A percentile compares a stretch with the other conserved stretches of the same genome.
phyloP scores from a whole-genome alignment of 2,329 filamentous ascomycete genomes.

The Ophiostoma triangulosporum region DNA sequence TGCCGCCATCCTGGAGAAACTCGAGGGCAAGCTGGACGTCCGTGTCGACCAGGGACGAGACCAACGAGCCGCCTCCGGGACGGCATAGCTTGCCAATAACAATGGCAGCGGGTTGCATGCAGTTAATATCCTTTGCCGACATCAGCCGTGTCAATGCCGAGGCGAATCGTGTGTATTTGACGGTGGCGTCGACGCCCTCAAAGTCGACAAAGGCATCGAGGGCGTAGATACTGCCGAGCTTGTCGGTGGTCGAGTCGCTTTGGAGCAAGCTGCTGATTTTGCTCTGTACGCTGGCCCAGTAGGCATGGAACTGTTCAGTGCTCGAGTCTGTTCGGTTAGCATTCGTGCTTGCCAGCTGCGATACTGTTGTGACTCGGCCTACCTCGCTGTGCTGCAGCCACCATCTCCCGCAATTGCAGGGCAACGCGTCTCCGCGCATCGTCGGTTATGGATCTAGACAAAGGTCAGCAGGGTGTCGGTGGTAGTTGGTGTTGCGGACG shows the following conservation, averaged over 20 bases:
- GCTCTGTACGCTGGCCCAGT: conserved; percentile 43
- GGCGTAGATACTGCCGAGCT: conserved; percentile 81
- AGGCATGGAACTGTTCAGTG: conserved; percentile 58
- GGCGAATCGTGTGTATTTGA: conserved; percentile 89
- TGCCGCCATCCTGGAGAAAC: conserved; percentile 88
- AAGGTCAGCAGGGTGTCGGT: not conserved
- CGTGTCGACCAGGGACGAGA: conserved; percentile 89
- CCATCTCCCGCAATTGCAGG: conserved; percentile 40
- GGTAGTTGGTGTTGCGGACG: conserved; percentile 1
- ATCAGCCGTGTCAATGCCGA: conserved; percentile 80
- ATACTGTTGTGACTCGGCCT: conserved; percentile 10
- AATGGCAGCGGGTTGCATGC: conserved; percentile 80
- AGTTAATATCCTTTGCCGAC: conserved; percentile 77
- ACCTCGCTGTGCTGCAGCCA: conserved; percentile 43
- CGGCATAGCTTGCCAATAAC: conserved; percentile 83
- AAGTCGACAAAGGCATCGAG: conserved; percentile 91
- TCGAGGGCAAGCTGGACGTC: conserved; percentile 94
- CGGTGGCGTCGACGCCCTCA: conserved; percentile 81
- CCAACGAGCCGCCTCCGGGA: conserved; percentile 84
- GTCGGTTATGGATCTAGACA: conserved; percentile 21
- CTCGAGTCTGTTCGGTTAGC: conserved; percentile 48
- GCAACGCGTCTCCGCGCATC: conserved; percentile 41
- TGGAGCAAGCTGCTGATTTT: conserved; percentile 56
- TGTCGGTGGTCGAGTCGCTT: conserved; percentile 74
- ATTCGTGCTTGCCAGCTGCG: not conserved